Conservation (phyloP, 768 basidiomycete species). For the Russula sp. region DNA sequence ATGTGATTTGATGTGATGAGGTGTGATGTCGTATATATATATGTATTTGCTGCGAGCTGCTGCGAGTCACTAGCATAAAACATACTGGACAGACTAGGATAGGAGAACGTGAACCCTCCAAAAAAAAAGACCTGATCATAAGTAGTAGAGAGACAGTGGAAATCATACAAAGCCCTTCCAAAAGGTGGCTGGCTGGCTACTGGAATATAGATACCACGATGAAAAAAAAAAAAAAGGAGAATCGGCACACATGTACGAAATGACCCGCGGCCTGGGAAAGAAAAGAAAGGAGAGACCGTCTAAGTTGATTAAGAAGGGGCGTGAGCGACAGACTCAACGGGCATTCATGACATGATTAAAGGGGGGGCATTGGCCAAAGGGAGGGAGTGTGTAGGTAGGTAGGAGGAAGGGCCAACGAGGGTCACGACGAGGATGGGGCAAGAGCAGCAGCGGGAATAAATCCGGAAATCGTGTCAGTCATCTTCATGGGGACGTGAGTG, state of each 20-base stretch:
- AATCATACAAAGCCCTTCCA: slow-evolving; percentile 20
- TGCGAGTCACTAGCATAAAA: no score
- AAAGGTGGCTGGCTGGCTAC: neutral
- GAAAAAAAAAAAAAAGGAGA: neutral
- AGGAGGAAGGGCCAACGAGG: neutral
- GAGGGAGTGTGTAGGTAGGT: neutral
- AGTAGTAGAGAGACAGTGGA: neutral
- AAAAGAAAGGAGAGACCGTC: neutral
- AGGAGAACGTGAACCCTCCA: slow-evolving; percentile 9
- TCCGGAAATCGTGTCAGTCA: slow-evolving; percentile 3
- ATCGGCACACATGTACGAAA: neutral
- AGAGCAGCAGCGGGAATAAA: slow-evolving; percentile 5
- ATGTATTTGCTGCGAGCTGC: no score
- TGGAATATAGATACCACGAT: slow-evolving; percentile 17
- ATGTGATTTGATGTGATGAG: no score
- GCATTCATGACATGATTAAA: neutral
- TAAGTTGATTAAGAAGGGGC: slow-evolving; percentile 11
- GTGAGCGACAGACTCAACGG: neutral
- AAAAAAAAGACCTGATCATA: slow-evolving; percentile 26
- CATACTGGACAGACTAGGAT: no score
- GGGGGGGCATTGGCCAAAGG: neutral
- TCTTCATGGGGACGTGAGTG: neutral
- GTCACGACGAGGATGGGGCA: neutral
- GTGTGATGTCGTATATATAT: no score
- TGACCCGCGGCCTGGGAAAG: slow-evolving; percentile 8